Conservation (phyloP, 2,329 filamentous ascomycete species). For the Monilinia polystroma region DNA sequence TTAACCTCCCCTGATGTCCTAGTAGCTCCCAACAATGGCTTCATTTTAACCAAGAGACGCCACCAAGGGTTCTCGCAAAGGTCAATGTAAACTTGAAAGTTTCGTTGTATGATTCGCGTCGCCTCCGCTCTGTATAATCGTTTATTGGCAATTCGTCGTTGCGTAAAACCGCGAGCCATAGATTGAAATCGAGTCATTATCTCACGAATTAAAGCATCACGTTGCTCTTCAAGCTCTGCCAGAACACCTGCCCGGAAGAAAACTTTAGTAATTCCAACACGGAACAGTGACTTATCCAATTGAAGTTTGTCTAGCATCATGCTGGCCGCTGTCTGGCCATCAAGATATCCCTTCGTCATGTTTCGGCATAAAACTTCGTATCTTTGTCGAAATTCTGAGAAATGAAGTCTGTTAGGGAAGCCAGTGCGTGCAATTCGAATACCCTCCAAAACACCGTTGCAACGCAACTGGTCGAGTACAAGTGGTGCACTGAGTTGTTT, state of each 20-base stretch:
- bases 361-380: slow-evolving; percentile 91
- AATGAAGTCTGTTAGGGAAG: slow-evolving; percentile 90
- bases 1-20: slow-evolving; percentile 91
- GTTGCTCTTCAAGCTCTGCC: slow-evolving; percentile 93
- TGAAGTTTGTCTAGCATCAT: slow-evolving; percentile 88
- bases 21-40: slow-evolving; percentile 87
- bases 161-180: slow-evolving; percentile 82
- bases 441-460: slow-evolving; percentile 98
- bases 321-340: slow-evolving; percentile 80
- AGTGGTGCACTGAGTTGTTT: slow-evolving; percentile 89
- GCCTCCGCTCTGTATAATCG: slow-evolving; percentile 92
- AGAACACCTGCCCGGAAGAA: slow-evolving; percentile 97
- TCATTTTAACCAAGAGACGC: slow-evolving; percentile 93
- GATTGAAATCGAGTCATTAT: slow-evolving; percentile 95
- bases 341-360: slow-evolving; percentile 87
- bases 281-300: slow-evolving; percentile 81
- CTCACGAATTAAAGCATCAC: slow-evolving; percentile 86
- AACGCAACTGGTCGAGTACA: slow-evolving; percentile 96
- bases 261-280: slow-evolving; percentile 93
- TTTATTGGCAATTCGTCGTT: slow-evolving; percentile 87
- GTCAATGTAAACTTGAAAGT: slow-evolving; percentile 88
- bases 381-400: slow-evolving; percentile 89
- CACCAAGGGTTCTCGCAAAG: slow-evolving; percentile 96
- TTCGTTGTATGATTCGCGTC: slow-evolving; percentile 89
- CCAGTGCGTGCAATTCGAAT: slow-evolving; percentile 96